phyloP scores from a whole-genome alignment of 2,329 filamentous ascomycete species.

The Balansia obtecta region DNA sequence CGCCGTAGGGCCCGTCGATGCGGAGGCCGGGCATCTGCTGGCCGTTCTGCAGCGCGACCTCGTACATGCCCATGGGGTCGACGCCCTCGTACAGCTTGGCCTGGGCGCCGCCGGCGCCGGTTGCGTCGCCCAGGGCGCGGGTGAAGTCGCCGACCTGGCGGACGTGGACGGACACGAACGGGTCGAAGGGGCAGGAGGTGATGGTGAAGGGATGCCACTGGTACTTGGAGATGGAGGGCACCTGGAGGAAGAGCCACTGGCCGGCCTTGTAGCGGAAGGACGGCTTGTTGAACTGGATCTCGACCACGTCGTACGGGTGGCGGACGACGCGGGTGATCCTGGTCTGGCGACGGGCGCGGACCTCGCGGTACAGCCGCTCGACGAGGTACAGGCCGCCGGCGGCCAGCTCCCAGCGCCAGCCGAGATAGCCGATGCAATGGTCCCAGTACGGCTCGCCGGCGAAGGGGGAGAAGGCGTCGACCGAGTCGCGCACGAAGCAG shows the following conservation, averaged over 20 bases:
- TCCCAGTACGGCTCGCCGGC: conserved; percentile 72
- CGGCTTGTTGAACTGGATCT: conserved; percentile 93
- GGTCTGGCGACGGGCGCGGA: conserved; percentile 71
- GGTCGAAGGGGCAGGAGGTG: conserved; percentile 92
- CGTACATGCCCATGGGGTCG: conserved; percentile 94
- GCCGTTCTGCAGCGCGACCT: conserved; percentile 86
- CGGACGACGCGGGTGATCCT: conserved; percentile 88
- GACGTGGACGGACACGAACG: conserved; percentile 88
- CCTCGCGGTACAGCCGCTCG: conserved; percentile 84
- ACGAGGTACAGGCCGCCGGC: conserved; percentile 74
- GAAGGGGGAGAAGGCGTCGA: conserved; percentile 65
- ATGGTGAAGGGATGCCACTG: conserved; percentile 99
- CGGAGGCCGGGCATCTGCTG: conserved; percentile 83
- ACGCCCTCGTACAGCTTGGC: conserved; percentile 81
- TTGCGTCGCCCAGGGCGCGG: conserved; percentile 77
- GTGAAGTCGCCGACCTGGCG: conserved; percentile 97
- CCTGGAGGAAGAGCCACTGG: conserved; percentile 94
- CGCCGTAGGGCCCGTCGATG: conserved; percentile 92
- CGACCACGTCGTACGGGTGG: conserved; percentile 93
- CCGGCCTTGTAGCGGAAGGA: conserved; percentile 97
- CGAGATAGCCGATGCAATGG: conserved; percentile 89
- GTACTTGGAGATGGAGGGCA: conserved; percentile 73
- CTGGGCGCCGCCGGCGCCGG: conserved; percentile 84
- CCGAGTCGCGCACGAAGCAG: conserved; percentile 86
- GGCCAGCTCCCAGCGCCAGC: conserved; percentile 93